Evolutionary conservation across 768 basidiomycete species (phyloP), one percentile per base, ranked within the genome.

Genomic region (Russula foetens): DNA sequence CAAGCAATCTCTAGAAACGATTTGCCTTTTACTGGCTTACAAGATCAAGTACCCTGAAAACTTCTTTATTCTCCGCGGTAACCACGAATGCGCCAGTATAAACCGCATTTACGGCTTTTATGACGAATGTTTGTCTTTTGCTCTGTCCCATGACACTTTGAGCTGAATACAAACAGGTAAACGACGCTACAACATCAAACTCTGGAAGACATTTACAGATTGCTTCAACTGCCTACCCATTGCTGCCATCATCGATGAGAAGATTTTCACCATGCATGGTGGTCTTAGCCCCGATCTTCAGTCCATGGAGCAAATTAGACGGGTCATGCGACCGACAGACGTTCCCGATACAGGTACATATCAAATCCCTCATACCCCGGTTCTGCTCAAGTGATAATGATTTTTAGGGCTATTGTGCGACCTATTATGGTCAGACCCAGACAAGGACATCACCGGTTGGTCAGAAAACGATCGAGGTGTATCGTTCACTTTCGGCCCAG

Each of bases 41-140:
- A 99, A 99, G 84, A 96, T 96, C 82, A 99, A 98, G 82, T 99
- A 98, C 80, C 96, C 96, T 54, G 96, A 99, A 84, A 99, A 99
- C 81, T 99, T 99, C 79, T 99, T 99, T 80, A 95, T 99, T 74
- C 83, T 99, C 64, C 81, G 96, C 69, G 96, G 96, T 68, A 99
- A 99, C 77, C 96, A 99, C 75, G 96, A 99, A 76, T 97, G 96
- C 72, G 96, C 96, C 66, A 93, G 92, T 74, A 98, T 99, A 79
- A 99, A 98, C 80, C 82, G 96, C 74, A 98, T 99, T 76, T 99
- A 99, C 75, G 96, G 96, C 59, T 99, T 99, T 78, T 99, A 99
- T 76, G 96, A 99, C 73, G 96, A 99, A 83, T 98, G 96, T 96
- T 69, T 69, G 92, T 83, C 3, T 9, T 31, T 7, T 17, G 17